phyloP scores from a whole-genome alignment of 805 yeast species.

The Metschnikowia shivogae region DNA sequence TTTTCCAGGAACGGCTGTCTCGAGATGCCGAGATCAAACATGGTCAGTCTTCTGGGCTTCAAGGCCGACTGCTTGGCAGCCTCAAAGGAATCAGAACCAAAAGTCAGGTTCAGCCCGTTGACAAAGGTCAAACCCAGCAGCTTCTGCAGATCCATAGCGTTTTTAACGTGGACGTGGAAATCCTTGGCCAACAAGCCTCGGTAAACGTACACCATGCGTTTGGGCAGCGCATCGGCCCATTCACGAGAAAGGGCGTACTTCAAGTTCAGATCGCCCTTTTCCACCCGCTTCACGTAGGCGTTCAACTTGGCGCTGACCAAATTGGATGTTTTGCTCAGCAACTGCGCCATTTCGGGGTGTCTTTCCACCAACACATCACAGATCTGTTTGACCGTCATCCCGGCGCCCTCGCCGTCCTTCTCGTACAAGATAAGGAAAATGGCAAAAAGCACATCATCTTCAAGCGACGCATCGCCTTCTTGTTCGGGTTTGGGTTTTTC shows the following conservation, averaged over 20 bases:
- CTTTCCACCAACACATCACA: conserved; percentile 70
- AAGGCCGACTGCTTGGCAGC: conserved; percentile 32
- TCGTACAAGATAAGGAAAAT: conserved; percentile 70
- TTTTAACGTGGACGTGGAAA: conserved; percentile 66
- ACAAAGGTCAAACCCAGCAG: conserved; percentile 10
- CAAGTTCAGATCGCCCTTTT: conserved; percentile 72
- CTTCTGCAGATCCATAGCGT: conserved; percentile 54
- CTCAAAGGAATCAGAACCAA: conserved; percentile 28
- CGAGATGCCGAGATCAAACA: conserved; percentile 47
- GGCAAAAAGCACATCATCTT: conserved; percentile 72
- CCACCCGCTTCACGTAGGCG: conserved; percentile 81
- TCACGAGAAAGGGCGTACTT: conserved; percentile 76
- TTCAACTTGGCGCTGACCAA: conserved; percentile 77
- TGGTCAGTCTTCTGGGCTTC: conserved; percentile 49
- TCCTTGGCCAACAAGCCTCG: conserved; percentile 75
- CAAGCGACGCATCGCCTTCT: conserved; percentile 55
- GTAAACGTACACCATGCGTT: conserved; percentile 83
- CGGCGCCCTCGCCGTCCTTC: conserved; percentile 62
- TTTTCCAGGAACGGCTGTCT: conserved; percentile 44
- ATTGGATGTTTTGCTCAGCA: conserved; percentile 77
- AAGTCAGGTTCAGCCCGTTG: conserved; percentile 8
- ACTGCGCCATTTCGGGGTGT: conserved; percentile 80
- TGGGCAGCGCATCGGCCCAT: conserved; percentile 89
- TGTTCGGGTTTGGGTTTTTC: conserved; percentile 63
- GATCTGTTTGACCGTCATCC: conserved; percentile 87